Evolutionary conservation across 305 asterid genomes (phyloP).

Genomic region (Plantago lanceolata): DNA sequence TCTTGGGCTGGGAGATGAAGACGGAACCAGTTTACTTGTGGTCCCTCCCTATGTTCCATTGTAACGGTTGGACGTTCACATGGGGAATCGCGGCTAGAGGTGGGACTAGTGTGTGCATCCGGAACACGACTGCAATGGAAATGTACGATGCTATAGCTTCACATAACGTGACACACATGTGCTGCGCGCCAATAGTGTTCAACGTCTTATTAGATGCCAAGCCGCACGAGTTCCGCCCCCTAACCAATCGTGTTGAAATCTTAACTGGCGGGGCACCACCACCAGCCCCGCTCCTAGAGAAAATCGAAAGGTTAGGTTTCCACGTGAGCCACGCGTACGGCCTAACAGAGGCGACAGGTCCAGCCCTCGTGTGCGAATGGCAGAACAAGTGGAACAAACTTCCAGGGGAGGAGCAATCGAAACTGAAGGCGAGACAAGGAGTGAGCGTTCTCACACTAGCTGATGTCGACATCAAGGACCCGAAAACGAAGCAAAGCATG

Average conservation of each 20-base stretch:
- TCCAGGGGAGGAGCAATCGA: slow-evolving; percentile 66
- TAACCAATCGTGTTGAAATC: slow-evolving; percentile 68
- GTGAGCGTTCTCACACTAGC: slow-evolving; percentile 60
- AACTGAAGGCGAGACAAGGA: slow-evolving; percentile 80
- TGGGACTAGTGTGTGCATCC: slow-evolving; percentile 79
- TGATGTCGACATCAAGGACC: slow-evolving; percentile 54
- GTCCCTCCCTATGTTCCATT: slow-evolving; percentile 94
- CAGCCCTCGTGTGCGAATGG: slow-evolving; percentile 85
- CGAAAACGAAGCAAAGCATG: slow-evolving; percentile 54
- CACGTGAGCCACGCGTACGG: slow-evolving; percentile 86
- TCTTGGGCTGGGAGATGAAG: slow-evolving; percentile 58
- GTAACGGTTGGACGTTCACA: slow-evolving; percentile 93
- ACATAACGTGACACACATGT: slow-evolving; percentile 75
- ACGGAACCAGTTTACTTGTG: slow-evolving; percentile 83
- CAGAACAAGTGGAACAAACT: slow-evolving; percentile 87
- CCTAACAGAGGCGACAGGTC: slow-evolving; percentile 86
- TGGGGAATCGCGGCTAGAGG: slow-evolving; percentile 83
- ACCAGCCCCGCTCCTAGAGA: slow-evolving; percentile 68
- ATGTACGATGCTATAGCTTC: slow-evolving; percentile 78
- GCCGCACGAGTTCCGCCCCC: slow-evolving; percentile 69
- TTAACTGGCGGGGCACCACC: slow-evolving; percentile 99
- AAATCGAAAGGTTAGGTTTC: slow-evolving; percentile 74
- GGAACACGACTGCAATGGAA: slow-evolving; percentile 79
- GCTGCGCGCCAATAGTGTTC: slow-evolving; percentile 95
- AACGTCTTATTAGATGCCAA: slow-evolving; percentile 43